These are phyloP conservation scores for Cladosporium oxysporum DNA, from an alignment of 2,329 filamentous ascomycete genomes.

Conservation along the genomic window DNA sequence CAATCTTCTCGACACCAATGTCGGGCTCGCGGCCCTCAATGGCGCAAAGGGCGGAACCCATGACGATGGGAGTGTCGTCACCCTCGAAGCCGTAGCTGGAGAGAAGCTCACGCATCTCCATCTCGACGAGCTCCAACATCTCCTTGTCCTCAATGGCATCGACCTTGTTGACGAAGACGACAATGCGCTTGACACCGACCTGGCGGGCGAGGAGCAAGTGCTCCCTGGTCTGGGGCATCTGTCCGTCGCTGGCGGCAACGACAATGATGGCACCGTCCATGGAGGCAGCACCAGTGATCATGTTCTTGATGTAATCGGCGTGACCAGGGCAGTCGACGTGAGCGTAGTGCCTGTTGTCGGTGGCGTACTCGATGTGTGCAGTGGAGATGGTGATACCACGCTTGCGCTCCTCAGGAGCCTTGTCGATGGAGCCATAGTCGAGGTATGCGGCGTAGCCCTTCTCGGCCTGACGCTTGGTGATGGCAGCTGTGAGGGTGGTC, in stretches of 20 bases:
- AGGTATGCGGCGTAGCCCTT: slow-evolving; percentile 94
- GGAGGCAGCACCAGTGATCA: slow-evolving; percentile 99
- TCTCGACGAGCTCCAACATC: slow-evolving; percentile 99
- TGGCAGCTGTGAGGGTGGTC: slow-evolving; percentile 97
- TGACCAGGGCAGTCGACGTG: slow-evolving; percentile 99
- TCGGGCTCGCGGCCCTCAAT: slow-evolving; percentile 84
- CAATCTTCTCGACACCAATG: slow-evolving; percentile 84
- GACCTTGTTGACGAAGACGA: slow-evolving; percentile 99
- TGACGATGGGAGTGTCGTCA: slow-evolving; percentile 94
- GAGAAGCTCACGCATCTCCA: slow-evolving; percentile 99
- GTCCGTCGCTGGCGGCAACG: slow-evolving; percentile 95
- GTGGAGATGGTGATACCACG: slow-evolving; percentile 99
- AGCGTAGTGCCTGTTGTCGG: slow-evolving; percentile 92
- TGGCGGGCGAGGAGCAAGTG: slow-evolving; percentile 96
- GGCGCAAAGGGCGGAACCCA: slow-evolving; percentile 94
- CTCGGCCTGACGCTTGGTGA: slow-evolving; percentile 95
- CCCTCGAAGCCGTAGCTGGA: slow-evolving; percentile 93
- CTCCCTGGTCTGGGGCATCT: slow-evolving; percentile 99
- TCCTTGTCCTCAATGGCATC: slow-evolving; percentile 96
- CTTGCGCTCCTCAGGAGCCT: slow-evolving; percentile 98
- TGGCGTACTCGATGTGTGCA: slow-evolving; percentile 97
- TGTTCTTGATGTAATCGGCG: slow-evolving; percentile 99
- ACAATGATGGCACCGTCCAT: slow-evolving; percentile 99
- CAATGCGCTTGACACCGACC: slow-evolving; percentile 96
- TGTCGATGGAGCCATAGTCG: slow-evolving; percentile 97